phyloP scores from a whole-genome alignment of 495 filamentous ascomycete species.

The Podospora comata region DNA sequence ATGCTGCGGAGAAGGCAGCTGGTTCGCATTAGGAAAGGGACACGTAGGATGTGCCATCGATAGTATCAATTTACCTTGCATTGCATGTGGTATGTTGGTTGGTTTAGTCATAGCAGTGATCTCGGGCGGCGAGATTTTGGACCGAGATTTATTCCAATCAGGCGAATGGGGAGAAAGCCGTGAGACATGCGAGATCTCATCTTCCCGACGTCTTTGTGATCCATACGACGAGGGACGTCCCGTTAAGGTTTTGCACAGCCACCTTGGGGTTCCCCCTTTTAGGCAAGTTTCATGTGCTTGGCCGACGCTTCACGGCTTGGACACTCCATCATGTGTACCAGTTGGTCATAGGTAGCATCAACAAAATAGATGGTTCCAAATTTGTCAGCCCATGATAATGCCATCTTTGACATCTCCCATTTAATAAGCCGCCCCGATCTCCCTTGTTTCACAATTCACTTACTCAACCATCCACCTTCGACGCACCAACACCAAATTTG shows the following conservation, averaged over 20 bases:
- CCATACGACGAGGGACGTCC: neutral
- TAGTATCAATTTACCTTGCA: neutral
- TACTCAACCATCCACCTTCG: too few relatives aligned
- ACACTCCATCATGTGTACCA: neutral
- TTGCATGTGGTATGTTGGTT: neutral
- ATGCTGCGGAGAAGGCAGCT: slow-evolving; percentile 1
- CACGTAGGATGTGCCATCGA: neutral
- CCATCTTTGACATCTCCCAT: neutral
- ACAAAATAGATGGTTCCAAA: neutral
- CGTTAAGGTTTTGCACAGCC: neutral
- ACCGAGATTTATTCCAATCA: neutral
- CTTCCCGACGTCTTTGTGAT: neutral
- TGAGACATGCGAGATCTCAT: neutral
- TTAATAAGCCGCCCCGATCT: too few relatives aligned
- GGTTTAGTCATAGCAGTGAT: neutral
- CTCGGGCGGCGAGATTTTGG: neutral
- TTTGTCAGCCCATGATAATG: neutral
- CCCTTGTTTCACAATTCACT: too few relatives aligned
- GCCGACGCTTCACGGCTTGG: neutral
- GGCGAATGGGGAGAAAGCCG: too few relatives aligned
- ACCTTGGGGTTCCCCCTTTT: neutral
- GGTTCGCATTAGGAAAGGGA: neutral
- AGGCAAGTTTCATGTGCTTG: neutral
- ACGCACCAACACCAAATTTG: neutral
- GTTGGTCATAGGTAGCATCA: neutral